Conservation (phyloP, 768 basidiomycete species). For the Termitomyces sp. region DNA sequence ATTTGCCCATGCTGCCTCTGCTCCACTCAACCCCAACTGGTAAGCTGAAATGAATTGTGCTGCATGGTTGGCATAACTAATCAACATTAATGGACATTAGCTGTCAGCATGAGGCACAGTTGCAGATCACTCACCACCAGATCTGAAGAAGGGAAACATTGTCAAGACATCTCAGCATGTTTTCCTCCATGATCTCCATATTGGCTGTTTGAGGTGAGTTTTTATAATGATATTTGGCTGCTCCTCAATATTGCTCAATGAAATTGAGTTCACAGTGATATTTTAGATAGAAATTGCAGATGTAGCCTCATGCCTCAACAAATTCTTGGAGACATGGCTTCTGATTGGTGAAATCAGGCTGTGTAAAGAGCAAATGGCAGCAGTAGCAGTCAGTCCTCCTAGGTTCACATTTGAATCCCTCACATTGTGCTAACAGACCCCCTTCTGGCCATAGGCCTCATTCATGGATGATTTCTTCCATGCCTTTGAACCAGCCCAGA, state of each 20-base stretch:
- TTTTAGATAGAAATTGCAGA: constrained; percentile 34
- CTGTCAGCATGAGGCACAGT: no score
- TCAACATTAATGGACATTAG: no score
- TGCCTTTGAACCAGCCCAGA: constrained; percentile 35
- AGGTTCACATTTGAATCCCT: constrained; percentile 17
- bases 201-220: no score
- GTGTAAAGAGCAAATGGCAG: constrained; percentile 17
- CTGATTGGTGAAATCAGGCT: no score
- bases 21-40: no score
- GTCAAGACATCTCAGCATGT: no score
- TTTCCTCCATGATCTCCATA: no score
- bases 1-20: no score
- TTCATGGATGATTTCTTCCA: constrained; percentile 24
- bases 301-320: constrained; percentile 20
- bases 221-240: constrained; percentile 30
- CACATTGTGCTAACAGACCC: constrained; percentile 21
- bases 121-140: no score
- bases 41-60: no score
- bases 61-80: no score
- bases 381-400: constrained; percentile 17
- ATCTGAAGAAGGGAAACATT: no score
- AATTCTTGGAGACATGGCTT: constrained; percentile 23
- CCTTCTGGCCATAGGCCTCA: constrained; percentile 14
- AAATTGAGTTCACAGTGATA: constrained; percentile 13
- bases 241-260: constrained; percentile 20